phyloP scores from a whole-genome alignment of 768 basidiomycete species.

The Lentinula raphanica region DNA sequence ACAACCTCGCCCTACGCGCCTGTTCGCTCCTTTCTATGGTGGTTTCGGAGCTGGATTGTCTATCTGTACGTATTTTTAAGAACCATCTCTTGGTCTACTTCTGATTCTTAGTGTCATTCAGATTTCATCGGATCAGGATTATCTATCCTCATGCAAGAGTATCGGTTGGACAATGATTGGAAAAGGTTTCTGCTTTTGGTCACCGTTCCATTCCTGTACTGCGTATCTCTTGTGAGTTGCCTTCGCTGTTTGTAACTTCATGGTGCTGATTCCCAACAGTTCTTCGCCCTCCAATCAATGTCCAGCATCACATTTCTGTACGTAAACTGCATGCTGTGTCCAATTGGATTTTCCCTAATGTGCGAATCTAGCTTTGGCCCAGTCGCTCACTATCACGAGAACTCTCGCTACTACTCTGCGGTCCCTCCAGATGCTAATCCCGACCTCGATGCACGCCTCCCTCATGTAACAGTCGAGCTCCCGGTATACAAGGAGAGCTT shows the following conservation, averaged over 20 bases:
- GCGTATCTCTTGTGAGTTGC: slow-evolving; percentile 60
- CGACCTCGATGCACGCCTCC: slow-evolving; percentile 57
- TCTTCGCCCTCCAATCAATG: slow-evolving; percentile 69
- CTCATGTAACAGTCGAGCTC: slow-evolving; percentile 76
- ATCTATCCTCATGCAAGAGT: slow-evolving; percentile 58
- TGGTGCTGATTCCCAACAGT: slow-evolving; percentile 32
- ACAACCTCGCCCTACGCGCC: slow-evolving; percentile 42
- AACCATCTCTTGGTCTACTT: background rate
- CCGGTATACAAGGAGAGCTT: slow-evolving; percentile 87
- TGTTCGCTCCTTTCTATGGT: slow-evolving; percentile 69
- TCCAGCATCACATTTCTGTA: slow-evolving; percentile 63
- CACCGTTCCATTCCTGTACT: slow-evolving; percentile 68
- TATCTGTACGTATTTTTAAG: slow-evolving; percentile 44
- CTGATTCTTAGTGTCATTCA: slow-evolving; percentile 20
- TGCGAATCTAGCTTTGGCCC: slow-evolving; percentile 63
- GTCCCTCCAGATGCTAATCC: slow-evolving; percentile 54
- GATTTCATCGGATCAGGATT: slow-evolving; percentile 67
- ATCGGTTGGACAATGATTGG: slow-evolving; percentile 57
- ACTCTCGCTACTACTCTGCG: slow-evolving; percentile 80
- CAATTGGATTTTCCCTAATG: background rate
- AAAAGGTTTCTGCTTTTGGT: slow-evolving; percentile 60
- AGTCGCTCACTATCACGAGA: slow-evolving; percentile 80
- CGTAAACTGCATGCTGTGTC: slow-evolving; percentile 19
- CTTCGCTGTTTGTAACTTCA: background rate
- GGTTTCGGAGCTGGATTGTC: slow-evolving; percentile 66